Evolutionary conservation across 345 rosid species (phyloP), one percentile per base, ranked within the genome.

Genomic region (Erysimum cheiranthoides): DNA sequence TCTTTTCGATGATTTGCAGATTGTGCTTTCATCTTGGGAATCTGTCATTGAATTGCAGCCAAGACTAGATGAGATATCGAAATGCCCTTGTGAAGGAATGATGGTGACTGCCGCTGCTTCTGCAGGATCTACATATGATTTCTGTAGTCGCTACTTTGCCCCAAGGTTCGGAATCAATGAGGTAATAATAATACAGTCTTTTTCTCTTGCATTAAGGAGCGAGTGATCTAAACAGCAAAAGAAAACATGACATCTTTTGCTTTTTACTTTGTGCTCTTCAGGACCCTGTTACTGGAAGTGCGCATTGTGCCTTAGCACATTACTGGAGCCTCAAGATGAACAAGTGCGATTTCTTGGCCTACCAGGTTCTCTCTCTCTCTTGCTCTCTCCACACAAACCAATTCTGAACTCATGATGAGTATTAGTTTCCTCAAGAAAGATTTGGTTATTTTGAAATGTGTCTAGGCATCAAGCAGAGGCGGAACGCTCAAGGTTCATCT

Each of bases 211-310:
- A 32, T 65, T 34, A 34, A 13, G 25, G 25, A 21, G 16, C 5
- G 8, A 43, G 18, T 49, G 71, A 10, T 27, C 46, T 5, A 53
- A 36, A 47, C 40, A 47, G 21, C 18, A 7, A 17, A 64, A 21
- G 13, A 28, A 27, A 30, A 57, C 62, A 21, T 71, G 2, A 35
- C 56, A 4, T 38, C 11, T 28, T 51, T 38, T 49, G 40, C 16
- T 30, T 63, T 16, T 14, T 9, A 21, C 34, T 65, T 45, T 35
- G 2, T 27, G 65, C 10, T 45, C 32, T 56, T 56, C 28, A 93
- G 98, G 98, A 93, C 81, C 93, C 93, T 46, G 92, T 89, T 10
- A 78, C 84, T 61, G 92, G 98, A 25, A 83, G 91, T 74, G 93
- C 97, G 8, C 85, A 89, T 57, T 93, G 98, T 78, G 84, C 90